Percentiles rank a stretch among this genome's conserved stretches.
These are phyloP conservation scores for Beauveria caledonica DNA, from an alignment of 2,329 filamentous ascomycete species.

Conservation along the genomic window DNA sequence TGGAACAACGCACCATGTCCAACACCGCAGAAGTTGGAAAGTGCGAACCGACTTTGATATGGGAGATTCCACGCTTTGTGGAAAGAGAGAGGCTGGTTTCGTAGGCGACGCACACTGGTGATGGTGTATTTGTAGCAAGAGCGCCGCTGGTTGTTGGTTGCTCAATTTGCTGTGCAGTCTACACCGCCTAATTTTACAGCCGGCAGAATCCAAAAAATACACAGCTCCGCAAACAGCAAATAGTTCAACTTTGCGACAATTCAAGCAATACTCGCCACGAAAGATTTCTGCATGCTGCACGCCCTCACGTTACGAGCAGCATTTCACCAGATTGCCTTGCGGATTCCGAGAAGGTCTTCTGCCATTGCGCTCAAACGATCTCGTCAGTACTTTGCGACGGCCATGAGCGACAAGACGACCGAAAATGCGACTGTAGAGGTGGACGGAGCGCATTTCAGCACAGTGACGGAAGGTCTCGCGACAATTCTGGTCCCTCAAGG, in stretches of 20 bases:
- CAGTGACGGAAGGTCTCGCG: conserved; percentile 48
- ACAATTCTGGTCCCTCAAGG: conserved; percentile 46
- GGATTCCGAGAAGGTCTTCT: neutral
- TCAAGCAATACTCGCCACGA: neutral
- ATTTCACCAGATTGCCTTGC: neutral
- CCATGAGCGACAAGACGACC: conserved; percentile 2
- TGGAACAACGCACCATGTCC: neutral
- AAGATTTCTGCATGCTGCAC: neutral
- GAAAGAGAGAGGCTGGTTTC: neutral
- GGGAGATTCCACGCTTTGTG: neutral
- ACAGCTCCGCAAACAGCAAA: neutral
- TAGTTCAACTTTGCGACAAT: neutral
- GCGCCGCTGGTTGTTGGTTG: neutral
- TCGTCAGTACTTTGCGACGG: neutral
- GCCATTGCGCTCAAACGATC: neutral
- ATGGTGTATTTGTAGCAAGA: neutral
- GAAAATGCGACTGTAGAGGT: conserved; percentile 20
- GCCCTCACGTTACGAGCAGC: neutral
- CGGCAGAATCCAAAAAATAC: conserved; percentile 13
- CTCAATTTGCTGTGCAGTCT: neutral
- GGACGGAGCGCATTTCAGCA: conserved; percentile 42
- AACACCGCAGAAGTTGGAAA: neutral
- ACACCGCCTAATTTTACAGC: conserved; percentile 9
- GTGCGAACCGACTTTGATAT: neutral
- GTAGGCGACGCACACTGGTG: too few species aligned